Evolutionary conservation across 768 basidiomycete genomes (phyloP).

Genomic region (Russula compacta): DNA sequence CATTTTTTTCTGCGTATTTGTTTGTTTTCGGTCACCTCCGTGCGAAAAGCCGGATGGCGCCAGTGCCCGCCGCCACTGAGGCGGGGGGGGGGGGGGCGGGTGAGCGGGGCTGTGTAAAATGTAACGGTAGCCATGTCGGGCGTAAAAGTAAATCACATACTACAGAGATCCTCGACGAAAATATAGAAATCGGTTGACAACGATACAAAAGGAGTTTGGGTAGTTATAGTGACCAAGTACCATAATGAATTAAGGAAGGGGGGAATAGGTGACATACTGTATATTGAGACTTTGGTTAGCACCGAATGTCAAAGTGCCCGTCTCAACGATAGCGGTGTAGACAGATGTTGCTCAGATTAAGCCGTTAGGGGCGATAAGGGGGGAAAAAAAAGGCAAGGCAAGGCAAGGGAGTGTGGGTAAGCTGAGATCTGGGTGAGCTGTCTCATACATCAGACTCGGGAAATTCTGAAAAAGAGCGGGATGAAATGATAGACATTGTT

Average conservation of each 20-base stretch:
- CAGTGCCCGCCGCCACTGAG: background rate
- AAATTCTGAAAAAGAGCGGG: background rate
- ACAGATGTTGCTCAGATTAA: background rate
- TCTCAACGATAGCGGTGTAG: background rate
- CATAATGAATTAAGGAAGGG: conserved; percentile 1
- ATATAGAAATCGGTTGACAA: background rate
- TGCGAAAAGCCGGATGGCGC: too few species aligned
- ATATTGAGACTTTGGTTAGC: background rate
- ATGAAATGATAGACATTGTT: conserved; percentile 2
- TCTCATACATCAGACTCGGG: conserved; percentile 2
- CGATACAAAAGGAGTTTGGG: conserved; percentile 13
- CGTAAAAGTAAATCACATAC: background rate
- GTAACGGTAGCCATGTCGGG: background rate
- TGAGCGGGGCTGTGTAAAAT: background rate
- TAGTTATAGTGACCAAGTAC: conserved; percentile 15
- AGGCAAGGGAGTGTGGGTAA: conserved; percentile 6
- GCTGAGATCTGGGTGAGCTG: background rate
- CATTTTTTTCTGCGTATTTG: background rate
- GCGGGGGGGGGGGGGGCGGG: background rate
- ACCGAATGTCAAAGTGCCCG: background rate
- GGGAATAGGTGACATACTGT: background rate
- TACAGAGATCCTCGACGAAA: background rate
- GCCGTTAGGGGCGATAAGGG: background rate
- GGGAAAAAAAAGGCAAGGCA: background rate
- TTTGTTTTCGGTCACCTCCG: background rate